phyloP scores from a whole-genome alignment of 345 rosid species.

The Streptanthus diversifolius region DNA sequence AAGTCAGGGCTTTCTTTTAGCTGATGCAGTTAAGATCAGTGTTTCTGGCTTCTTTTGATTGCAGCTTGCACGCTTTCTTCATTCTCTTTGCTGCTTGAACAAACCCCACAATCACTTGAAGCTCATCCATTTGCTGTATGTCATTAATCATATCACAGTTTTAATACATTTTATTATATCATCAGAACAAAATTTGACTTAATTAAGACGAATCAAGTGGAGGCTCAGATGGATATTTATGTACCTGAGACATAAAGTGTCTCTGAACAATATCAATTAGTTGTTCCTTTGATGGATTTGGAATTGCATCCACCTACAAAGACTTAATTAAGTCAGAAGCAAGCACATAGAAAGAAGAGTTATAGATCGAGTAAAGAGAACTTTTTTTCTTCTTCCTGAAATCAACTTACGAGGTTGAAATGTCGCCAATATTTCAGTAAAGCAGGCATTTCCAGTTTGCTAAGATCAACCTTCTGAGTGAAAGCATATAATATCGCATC shows the following conservation, averaged over 20 bases:
- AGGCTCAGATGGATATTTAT: neutral
- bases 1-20: constrained; percentile 20
- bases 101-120: constrained; percentile 88
- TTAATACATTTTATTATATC: neutral
- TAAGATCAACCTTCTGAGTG: constrained; percentile 74
- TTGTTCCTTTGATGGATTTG: constrained; percentile 91
- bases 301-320: constrained; percentile 65
- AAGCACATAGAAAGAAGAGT: neutral
- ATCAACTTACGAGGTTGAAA: constrained; percentile 76
- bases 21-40: constrained; percentile 39
- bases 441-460: constrained; percentile 88
- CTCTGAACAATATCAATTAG: constrained; percentile 77
- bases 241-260: constrained; percentile 97
- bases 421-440: constrained; percentile 86
- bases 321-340: constrained; percentile 1
- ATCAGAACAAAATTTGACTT: neutral
- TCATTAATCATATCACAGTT: neutral
- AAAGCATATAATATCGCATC: neutral
- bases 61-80: constrained; percentile 60
- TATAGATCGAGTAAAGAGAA: neutral
- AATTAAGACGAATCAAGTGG: neutral
- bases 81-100: constrained; percentile 91
- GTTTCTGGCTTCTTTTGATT: constrained; percentile 29
- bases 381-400: neutral
- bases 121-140: constrained; percentile 99